These are phyloP conservation scores for Fusarium miscanthi DNA, from an alignment of 2,329 filamentous ascomycete genomes.

Conservation along the genomic window DNA sequence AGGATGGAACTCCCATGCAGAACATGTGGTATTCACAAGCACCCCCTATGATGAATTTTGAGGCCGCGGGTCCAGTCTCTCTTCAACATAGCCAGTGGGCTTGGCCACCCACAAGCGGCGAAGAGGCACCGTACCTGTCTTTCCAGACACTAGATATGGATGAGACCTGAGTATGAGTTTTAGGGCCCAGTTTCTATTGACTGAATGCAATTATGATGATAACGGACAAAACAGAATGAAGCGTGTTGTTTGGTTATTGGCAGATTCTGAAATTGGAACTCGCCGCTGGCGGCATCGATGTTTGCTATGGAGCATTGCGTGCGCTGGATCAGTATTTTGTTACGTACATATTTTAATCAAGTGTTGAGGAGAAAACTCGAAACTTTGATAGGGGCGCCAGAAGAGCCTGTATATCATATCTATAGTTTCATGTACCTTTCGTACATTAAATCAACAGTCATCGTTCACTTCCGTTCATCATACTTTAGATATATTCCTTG, in stretches of 20 bases:
- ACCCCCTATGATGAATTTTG: conserved; percentile 47
- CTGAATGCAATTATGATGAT: not conserved
- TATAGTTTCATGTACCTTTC: not conserved
- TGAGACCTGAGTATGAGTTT: conserved; percentile 3
- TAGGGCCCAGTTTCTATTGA: not conserved
- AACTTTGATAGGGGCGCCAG: not conserved
- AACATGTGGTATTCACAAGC: conserved; percentile 47
- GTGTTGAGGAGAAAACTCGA: not conserved
- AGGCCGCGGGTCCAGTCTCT: conserved; percentile 40
- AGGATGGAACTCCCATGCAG: conserved; percentile 41
- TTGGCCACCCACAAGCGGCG: conserved; percentile 42
- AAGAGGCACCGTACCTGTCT: conserved; percentile 28
- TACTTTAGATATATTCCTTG: not conserved
- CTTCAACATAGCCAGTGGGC: conserved; percentile 44
- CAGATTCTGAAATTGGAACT: not conserved
- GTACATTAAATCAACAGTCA: not conserved
- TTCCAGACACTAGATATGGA: conserved; percentile 38
- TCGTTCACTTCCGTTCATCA: not conserved
- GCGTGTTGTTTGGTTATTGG: not conserved
- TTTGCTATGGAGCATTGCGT: not conserved
- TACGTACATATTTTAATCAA: not conserved
- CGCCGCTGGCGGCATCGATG: conserved; percentile 2
- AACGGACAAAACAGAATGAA: not conserved
- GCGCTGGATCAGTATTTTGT: not conserved
- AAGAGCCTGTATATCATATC: not conserved